phyloP scores from a whole-genome alignment of 1,284 basidiomycete species.

The Naganishia sp. region DNA sequence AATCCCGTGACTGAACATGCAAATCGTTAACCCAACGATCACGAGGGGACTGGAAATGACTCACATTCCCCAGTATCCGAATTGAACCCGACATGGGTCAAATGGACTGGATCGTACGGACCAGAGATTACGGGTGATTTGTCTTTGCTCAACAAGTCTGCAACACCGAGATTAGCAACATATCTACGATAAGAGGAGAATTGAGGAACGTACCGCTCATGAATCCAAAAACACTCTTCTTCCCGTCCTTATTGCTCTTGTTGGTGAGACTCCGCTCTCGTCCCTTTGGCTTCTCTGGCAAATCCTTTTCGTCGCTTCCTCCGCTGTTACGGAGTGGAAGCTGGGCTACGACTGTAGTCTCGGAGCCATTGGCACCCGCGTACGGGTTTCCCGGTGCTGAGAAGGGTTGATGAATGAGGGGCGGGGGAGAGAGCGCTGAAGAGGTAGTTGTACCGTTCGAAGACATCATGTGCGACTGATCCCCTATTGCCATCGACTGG shows the following conservation, averaged over 20 bases:
- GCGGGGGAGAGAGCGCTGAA: slow-evolving; percentile 36
- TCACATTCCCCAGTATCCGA: slow-evolving; percentile 90
- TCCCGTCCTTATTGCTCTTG: slow-evolving; percentile 52
- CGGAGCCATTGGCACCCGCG: slow-evolving; percentile 9
- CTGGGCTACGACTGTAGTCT: slow-evolving; percentile 13
- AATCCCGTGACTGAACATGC: slow-evolving; percentile 70
- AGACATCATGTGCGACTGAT: slow-evolving; percentile 3
- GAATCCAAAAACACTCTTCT: slow-evolving; percentile 55
- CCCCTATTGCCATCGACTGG: slow-evolving; percentile 19
- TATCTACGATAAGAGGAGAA: not conserved
- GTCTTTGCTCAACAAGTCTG: slow-evolving; percentile 72
- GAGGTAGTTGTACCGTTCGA: slow-evolving; percentile 2
- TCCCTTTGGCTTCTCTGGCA: slow-evolving; percentile 47
- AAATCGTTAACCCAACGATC: slow-evolving; percentile 38
- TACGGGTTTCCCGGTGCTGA: slow-evolving; percentile 44
- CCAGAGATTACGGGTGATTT: slow-evolving; percentile 80
- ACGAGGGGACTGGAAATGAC: slow-evolving; percentile 29
- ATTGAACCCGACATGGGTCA: slow-evolving; percentile 99
- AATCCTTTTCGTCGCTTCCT: slow-evolving; percentile 42
- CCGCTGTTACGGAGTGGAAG: slow-evolving; percentile 14
- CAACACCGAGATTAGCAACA: not conserved
- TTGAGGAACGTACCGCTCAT: slow-evolving; percentile 46
- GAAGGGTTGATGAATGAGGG: slow-evolving; percentile 42
- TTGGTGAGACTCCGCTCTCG: slow-evolving; percentile 52
- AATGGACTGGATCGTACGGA: slow-evolving; percentile 97